Evolutionary conservation across 176 grass and related monocot species (phyloP), one percentile per base, ranked within the genome.

Genomic region (Pontederia paniculata): DNA sequence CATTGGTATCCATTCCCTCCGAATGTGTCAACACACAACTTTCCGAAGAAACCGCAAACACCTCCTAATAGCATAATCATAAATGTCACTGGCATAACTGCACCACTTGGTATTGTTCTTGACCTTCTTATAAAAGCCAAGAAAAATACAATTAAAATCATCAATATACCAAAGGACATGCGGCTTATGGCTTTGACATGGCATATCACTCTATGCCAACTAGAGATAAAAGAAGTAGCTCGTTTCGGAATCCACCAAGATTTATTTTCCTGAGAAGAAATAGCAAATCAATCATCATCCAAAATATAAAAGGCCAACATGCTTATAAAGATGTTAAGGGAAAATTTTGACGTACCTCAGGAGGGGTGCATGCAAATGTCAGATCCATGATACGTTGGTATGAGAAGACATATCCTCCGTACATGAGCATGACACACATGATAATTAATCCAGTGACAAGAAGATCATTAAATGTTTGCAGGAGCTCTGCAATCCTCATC

Each of bases 211-310:
- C 79, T 70, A 8, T 78, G 71, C 62, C 69, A 67, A 3, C 74
- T 77, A 18, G 86, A 88, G 49, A 66, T 88, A 16, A 98, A 84
- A 62, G 70, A 74, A 46, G 83, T 76, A 23, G 88, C 72, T 54
- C 63, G 72, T 44, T 90, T 91, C 45, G 93, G 93, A 21, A 88
- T 42, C 86, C 83, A 88, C 93, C 93, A 98, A 18, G 86, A 79
- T 71, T 81, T 91, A 42, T 77, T 60, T 71, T 68, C 86, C 93
- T 98, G 74, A 23, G 62, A 22, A 63, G 71, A 18, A 20, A 61
- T 51, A 31, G 45, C 17, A 12, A 11, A 42, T 63, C 42, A 25
- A 9, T 66, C 37, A 20, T 0, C 0, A 44, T 8, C 1, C 14
- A 18, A 3, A 43, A 12, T 37, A 50, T 47, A 13, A 16, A 54